Evolutionary conservation across 495 filamentous ascomycete genomes (phyloP).

Genomic region (Echria macrotheca): DNA sequence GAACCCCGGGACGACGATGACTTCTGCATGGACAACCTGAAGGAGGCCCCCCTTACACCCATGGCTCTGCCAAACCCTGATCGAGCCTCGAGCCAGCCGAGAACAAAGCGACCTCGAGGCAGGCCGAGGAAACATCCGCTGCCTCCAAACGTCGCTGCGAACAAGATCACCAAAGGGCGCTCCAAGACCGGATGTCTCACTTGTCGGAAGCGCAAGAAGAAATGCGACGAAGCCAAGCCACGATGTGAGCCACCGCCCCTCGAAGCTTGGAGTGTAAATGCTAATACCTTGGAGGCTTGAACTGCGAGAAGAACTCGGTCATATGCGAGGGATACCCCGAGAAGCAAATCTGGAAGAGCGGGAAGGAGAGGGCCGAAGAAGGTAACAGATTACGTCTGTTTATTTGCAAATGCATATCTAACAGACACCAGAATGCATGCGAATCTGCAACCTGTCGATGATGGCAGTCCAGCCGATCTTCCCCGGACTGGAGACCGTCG

Average conservation of each 20-base stretch:
- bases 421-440: constrained; percentile 38
- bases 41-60: constrained; percentile 36
- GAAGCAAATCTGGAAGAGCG: constrained; percentile 80
- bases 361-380: constrained; percentile 69
- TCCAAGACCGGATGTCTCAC: constrained; percentile 94
- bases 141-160: constrained; percentile 38
- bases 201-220: constrained; percentile 90
- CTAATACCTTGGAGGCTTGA: constrained; percentile 54
- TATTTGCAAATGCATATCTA: no score
- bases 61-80: constrained; percentile 13
- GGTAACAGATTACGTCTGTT: no score
- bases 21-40: constrained; percentile 42
- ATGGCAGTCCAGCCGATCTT: constrained; percentile 73
- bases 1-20: constrained; percentile 45
- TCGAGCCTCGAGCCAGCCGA: constrained; percentile 20
- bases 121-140: constrained; percentile 81
- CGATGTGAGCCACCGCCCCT: constrained; percentile 54
- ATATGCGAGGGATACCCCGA: constrained; percentile 92
- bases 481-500: constrained; percentile 77
- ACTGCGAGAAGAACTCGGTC: constrained; percentile 91
- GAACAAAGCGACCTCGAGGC: constrained; percentile 60
- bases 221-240: constrained; percentile 93
- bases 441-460: constrained; percentile 42
- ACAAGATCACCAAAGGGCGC: constrained; percentile 76
- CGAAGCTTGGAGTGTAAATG: no score